Evolutionary conservation across 768 basidiomycete genomes (phyloP), one percentile per base, ranked within the genome.

Genomic region (Cystofilobasidium bisporidii): DNA sequence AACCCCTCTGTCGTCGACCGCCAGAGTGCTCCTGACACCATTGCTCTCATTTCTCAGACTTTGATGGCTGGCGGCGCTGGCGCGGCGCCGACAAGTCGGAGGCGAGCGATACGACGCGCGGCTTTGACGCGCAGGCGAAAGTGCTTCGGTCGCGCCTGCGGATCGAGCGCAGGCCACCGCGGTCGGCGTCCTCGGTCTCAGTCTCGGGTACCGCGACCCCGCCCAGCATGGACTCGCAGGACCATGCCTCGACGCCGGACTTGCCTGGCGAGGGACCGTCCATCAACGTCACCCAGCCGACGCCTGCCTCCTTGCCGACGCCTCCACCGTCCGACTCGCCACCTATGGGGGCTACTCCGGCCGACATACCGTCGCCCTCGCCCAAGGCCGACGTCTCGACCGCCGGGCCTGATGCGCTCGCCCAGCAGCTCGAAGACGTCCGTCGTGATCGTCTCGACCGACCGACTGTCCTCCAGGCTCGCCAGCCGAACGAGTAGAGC

Each of bases 21-120:
- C 17, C 2, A 18, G 11, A 28, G 15, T 10, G 28, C 32, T 30
- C 18, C 59, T 62, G 47, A 45, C 33, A 20, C 40, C 14, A 33
- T 17, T 24, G 50, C 6, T 24, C 75, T 75, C 75, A 76, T 4
- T 58, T 77, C 61, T 77, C 77, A 70, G 78, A 78, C 67, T 78
- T 77, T 61, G 78, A 77, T n/a, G 78, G 78, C 15, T 77, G 77
- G 78, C 63, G 74, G 58, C 56, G 76, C 64, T 77, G 76, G 76
- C 76, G 77, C 63, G 75, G 73, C 30, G 72, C 76, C 4, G 74
- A 74, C 47, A 76, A 77, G 20, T 74, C 75, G 32, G 67, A 69
- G 9, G 28, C 63, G 30, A 50, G 38, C 24, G 57, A 60, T 20
- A 45, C 47, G 12, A 22, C 63, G 3, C 50, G 33, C 20, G 58